Percentiles rank a stretch among this genome's conserved stretches.
phyloP scores from a whole-genome alignment of 805 yeast species.

The Teunomyces pallodes region DNA sequence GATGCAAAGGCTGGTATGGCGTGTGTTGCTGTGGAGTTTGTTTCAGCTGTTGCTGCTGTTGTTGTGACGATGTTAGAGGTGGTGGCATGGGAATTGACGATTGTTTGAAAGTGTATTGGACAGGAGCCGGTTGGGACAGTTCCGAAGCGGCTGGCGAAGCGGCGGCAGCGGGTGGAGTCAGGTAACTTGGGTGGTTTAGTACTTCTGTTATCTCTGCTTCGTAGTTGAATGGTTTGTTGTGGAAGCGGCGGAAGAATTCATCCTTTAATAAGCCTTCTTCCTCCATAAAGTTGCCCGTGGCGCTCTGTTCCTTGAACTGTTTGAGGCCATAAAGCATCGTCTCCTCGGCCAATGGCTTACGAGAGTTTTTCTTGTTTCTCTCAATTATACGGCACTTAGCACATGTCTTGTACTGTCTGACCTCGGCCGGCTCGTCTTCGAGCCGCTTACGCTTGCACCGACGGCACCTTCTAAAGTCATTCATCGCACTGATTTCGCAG shows the following conservation, averaged over 20 bases:
- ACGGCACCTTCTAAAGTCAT: constrained; percentile 44
- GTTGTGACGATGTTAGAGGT: not conserved
- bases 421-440: constrained; percentile 55
- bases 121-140: constrained; percentile 5
- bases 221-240: constrained; percentile 13
- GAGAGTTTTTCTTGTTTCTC: constrained; percentile 41
- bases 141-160: constrained; percentile 13
- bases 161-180: constrained; percentile 12
- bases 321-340: constrained; percentile 46
- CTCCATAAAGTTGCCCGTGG: constrained; percentile 30
- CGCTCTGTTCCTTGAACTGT: constrained; percentile 39
- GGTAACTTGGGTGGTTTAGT: constrained; percentile 9
- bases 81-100: constrained; percentile 4
- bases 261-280: constrained; percentile 26
- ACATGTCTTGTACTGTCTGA: constrained; percentile 55
- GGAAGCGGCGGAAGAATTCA: constrained; percentile 17
- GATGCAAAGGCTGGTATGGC: not conserved
- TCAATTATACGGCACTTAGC: constrained; percentile 58
- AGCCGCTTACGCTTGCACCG: constrained; percentile 57
- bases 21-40: not conserved
- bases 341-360: constrained; percentile 46
- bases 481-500: constrained; percentile 6
- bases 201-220: constrained; percentile 13
- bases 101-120: constrained; percentile 8
- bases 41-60: not conserved